Base-by-base conservation (phyloP, 2,329 filamentous ascomycete genomes). In the Aspergillus latus region DNA sequence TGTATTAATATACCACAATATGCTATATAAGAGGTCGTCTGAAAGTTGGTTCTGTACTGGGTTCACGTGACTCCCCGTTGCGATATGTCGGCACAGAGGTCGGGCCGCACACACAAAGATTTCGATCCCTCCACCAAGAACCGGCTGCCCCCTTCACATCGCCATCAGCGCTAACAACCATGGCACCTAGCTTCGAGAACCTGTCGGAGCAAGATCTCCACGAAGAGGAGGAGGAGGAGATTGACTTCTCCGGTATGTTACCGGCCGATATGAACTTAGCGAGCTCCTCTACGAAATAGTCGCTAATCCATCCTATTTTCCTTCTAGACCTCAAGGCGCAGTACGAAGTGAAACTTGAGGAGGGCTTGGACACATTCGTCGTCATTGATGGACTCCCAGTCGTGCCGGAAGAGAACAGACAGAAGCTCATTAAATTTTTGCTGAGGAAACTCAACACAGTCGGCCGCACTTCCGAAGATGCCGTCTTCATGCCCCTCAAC, bases 341-440 rank as follows among this genome's bases (percentile, higher is more conserved):
- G 77, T 97, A 92, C 74, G 92, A 97, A 78, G 92, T 97, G 61
- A 90, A 93, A 73, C 83, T 97, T 64, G 94, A 99, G 75, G 90
- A 96, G 76, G 94, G 94, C 57, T 88, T 97, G 68, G 94, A 99
- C 74, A 89, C 92, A 62, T 99, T 99, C 71, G 89, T 99, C 63
- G 92, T 97, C 61, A 85, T 97, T 72, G 94, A 99, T 76, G 94
- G 94, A 64, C 85, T 99, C 43, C 94, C 94, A 64, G 80, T 88
- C 62, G 93, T 99, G 63, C 90, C 82, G 57, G 90, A 92, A 74
- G 93, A 94, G 49, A 92, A 89, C 81, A 93, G 92, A 80, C 86
- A 89, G 59, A 97, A 96, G 82, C 86, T 99, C 60, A 82, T 96
- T 76, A 97, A 97, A 78, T 97, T 97, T 77, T 81, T 99, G 78